A percentile compares a stretch with the other conserved stretches of the same genome.
These are phyloP conservation scores for Casuarina equisetifolia DNA, from an alignment of 306 rosid species.

Conservation along the genomic window DNA sequence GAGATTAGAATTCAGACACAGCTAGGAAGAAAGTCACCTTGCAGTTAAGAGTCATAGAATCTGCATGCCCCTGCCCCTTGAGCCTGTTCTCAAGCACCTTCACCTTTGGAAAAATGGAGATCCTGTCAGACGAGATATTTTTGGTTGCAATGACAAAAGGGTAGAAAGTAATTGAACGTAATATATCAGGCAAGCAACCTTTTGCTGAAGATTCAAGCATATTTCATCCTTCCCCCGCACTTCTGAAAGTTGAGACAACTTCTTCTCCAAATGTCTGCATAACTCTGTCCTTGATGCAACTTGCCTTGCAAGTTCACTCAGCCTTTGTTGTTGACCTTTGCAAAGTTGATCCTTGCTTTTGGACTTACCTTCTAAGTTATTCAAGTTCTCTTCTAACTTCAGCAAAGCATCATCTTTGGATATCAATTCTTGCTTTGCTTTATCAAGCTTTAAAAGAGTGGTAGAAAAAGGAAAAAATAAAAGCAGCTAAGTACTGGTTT, in stretches of 20 bases:
- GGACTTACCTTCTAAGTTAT: constrained; percentile 65
- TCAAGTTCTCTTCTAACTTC: constrained; percentile 75
- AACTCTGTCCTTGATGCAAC: constrained; percentile 54
- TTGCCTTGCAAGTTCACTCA: constrained; percentile 76
- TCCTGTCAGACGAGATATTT: constrained; percentile 13
- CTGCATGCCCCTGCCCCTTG: constrained; percentile 38
- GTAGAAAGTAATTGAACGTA: constrained; percentile 7
- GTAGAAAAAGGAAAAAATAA: constrained; percentile 8
- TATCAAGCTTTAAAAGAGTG: constrained; percentile 60
- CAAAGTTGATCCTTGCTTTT: constrained; percentile 63
- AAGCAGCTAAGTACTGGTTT: constrained; percentile 4
- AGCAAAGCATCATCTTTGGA: constrained; percentile 61
- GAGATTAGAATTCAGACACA: neutral
- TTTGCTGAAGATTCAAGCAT: constrained; percentile 62
- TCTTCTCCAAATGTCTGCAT: constrained; percentile 70
- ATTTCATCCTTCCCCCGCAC: constrained; percentile 67
- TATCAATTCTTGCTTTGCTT: constrained; percentile 64
- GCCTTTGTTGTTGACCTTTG: constrained; percentile 63
- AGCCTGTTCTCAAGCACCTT: constrained; percentile 70
- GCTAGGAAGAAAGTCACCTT: constrained; percentile 12
- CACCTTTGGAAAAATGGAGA: constrained; percentile 42
- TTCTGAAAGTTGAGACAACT: constrained; percentile 61
- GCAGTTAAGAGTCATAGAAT: constrained; percentile 24
- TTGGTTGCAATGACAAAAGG: constrained; percentile 1
- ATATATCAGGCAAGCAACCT: constrained; percentile 47